These are phyloP conservation scores for Alternaria sp. DNA, from an alignment of 2,329 filamentous ascomycete genomes.

Conservation along the genomic window DNA sequence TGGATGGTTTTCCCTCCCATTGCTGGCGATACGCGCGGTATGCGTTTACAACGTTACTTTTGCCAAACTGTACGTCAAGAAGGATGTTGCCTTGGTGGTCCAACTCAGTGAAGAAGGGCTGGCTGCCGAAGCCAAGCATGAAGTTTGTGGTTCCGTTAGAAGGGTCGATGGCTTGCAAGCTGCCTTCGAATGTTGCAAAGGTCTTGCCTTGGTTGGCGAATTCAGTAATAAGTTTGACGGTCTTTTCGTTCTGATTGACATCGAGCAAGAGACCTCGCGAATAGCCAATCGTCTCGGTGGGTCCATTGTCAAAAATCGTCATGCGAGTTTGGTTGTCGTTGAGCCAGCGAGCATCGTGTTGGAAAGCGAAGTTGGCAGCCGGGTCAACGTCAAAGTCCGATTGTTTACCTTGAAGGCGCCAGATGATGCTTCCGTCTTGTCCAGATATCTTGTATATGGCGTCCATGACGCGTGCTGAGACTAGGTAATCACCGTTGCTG, in stretches of 20 bases:
- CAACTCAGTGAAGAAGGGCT: constrained; percentile 59
- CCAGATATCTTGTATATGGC: constrained; percentile 29
- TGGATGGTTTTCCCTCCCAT: constrained; percentile 31
- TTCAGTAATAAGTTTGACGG: constrained; percentile 52
- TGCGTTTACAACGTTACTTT: constrained; percentile 40
- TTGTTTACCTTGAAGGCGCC: constrained; percentile 36
- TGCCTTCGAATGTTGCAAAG: constrained; percentile 51
- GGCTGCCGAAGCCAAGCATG: constrained; percentile 59
- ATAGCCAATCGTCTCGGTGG: constrained; percentile 22
- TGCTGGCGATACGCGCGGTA: constrained; percentile 48
- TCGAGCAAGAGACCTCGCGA: constrained; percentile 51
- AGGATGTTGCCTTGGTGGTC: constrained; percentile 50
- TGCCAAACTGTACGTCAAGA: constrained; percentile 55
- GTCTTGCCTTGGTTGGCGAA: constrained; percentile 53
- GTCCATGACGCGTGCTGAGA: constrained; percentile 30
- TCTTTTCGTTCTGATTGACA: constrained; percentile 53
- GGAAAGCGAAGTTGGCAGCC: constrained; percentile 23
- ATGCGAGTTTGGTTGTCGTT: constrained; percentile 31
- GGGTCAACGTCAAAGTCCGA: constrained; percentile 26
- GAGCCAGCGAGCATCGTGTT: constrained; percentile 34
- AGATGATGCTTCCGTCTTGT: constrained; percentile 32
- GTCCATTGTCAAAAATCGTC: constrained; percentile 53
- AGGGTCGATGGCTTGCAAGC: constrained; percentile 48
- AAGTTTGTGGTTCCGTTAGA: constrained; percentile 51
- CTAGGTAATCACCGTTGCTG: constrained; percentile 28